phyloP scores from a whole-genome alignment of 176 grass and related monocot species.

The Olyra latifolia region DNA sequence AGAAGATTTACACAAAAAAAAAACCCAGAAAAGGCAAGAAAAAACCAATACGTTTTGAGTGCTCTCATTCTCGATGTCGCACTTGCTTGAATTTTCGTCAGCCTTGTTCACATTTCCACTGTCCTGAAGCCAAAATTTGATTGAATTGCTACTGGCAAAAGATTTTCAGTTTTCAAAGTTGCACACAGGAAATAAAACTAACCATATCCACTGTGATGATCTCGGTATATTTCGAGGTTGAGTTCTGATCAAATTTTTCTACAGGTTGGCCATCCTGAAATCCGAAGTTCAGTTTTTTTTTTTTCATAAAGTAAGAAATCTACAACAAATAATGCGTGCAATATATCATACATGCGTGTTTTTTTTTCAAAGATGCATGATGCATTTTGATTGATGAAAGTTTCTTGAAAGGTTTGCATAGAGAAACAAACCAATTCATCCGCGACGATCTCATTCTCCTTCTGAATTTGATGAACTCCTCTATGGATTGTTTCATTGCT shows the following conservation, averaged over 20 bases:
- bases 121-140: slow-evolving; percentile 11
- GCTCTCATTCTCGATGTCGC: background rate
- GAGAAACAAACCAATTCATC: slow-evolving; percentile 31
- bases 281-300: background rate
- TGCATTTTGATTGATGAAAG: background rate
- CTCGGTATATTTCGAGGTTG: background rate
- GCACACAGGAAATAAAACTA: background rate
- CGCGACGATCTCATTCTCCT: background rate
- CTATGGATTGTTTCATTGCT: background rate
- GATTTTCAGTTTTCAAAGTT: background rate
- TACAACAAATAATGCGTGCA: background rate
- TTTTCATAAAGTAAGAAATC: background rate
- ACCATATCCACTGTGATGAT: background rate
- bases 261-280: background rate
- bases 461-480: slow-evolving; percentile 3
- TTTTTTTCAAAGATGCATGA: background rate
- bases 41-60: background rate
- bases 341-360: too few relatives aligned
- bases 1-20: background rate
- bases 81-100: background rate
- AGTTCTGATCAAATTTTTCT: background rate
- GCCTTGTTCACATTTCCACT: background rate
- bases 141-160: background rate
- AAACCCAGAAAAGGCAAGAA: too few relatives aligned
- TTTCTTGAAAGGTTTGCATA: background rate